These are phyloP conservation scores for Ceratorhiza oryzae-sativae DNA, from an alignment of 1,284 basidiomycete genomes.

Conservation along the genomic window DNA sequence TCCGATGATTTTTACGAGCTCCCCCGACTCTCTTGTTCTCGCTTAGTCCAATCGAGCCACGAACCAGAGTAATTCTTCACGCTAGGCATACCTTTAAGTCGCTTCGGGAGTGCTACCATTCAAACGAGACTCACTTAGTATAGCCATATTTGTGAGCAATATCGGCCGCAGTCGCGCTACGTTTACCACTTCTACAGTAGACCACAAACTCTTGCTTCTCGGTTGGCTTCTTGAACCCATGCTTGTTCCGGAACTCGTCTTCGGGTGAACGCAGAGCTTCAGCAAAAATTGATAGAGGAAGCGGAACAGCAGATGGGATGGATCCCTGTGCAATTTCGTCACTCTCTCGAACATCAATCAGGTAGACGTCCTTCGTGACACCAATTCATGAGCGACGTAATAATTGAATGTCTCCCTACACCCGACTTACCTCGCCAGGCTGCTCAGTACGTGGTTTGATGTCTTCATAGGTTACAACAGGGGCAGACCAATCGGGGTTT, in stretches of 20 bases:
- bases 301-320: conserved; percentile 93
- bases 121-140: conserved; percentile 65
- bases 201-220: conserved; percentile 84
- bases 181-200: conserved; percentile 92
- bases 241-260: conserved; percentile 69
- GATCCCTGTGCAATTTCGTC: conserved; percentile 93
- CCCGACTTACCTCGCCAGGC: conserved; percentile 69
- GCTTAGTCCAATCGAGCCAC: conserved; percentile 90
- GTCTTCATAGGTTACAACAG: conserved; percentile 78
- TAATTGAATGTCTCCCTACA: neutral
- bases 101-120: too few relatives aligned
- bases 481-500: conserved; percentile 70
- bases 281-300: conserved; percentile 84
- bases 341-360: conserved; percentile 94
- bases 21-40: conserved; percentile 49
- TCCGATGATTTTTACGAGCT: too few relatives aligned
- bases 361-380: conserved; percentile 68
- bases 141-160: conserved; percentile 86
- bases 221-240: conserved; percentile 86
- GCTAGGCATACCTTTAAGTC: too few relatives aligned
- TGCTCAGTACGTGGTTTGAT: conserved; percentile 83
- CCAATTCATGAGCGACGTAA: conserved; percentile 33
- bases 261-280: conserved; percentile 70
- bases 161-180: conserved; percentile 84
- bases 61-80: conserved; percentile 89